Evolutionary conservation across 1,284 basidiomycete species (phyloP).

Genomic region (Inonotus hispidus): DNA sequence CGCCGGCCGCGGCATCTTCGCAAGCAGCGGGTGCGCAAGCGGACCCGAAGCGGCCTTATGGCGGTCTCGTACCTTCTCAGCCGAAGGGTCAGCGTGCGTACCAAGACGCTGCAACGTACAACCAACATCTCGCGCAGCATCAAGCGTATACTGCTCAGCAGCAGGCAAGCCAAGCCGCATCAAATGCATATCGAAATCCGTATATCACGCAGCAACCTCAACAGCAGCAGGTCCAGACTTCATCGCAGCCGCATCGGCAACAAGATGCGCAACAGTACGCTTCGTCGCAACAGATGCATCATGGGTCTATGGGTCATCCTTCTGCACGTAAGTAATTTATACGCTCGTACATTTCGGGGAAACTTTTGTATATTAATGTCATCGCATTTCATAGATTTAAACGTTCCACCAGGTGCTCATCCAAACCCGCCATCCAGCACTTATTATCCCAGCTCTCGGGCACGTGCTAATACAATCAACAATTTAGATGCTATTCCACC

Average conservation of each 20-base stretch:
- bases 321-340: slow-evolving; percentile 2
- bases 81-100: slow-evolving; percentile 79
- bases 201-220: slow-evolving; percentile 51
- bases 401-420: slow-evolving; percentile 34
- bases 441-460: slow-evolving; percentile 65
- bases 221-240: slow-evolving; percentile 29
- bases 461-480: slow-evolving; percentile 85
- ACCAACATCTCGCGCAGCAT: slow-evolving; percentile 91
- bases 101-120: slow-evolving; percentile 91
- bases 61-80: slow-evolving; percentile 83
- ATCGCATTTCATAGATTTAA: background rate
- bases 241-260: slow-evolving; percentile 20
- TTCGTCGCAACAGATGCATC: slow-evolving; percentile 11
- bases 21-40: slow-evolving; percentile 26
- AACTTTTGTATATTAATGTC: background rate
- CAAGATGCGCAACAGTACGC: slow-evolving; percentile 14
- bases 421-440: slow-evolving; percentile 56
- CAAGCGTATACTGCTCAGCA: slow-evolving; percentile 88
- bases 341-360: background rate
- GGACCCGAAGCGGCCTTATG: slow-evolving; percentile 87
- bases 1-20: slow-evolving; percentile 26
- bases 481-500: slow-evolving; percentile 89
- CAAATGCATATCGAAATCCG: slow-evolving; percentile 64
- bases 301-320: slow-evolving; percentile 7
- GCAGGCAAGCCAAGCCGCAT: slow-evolving; percentile 62